These are phyloP conservation scores for Peronospora destructor DNA, from an alignment of 352 stramenopile genomes.

Conservation along the genomic window DNA sequence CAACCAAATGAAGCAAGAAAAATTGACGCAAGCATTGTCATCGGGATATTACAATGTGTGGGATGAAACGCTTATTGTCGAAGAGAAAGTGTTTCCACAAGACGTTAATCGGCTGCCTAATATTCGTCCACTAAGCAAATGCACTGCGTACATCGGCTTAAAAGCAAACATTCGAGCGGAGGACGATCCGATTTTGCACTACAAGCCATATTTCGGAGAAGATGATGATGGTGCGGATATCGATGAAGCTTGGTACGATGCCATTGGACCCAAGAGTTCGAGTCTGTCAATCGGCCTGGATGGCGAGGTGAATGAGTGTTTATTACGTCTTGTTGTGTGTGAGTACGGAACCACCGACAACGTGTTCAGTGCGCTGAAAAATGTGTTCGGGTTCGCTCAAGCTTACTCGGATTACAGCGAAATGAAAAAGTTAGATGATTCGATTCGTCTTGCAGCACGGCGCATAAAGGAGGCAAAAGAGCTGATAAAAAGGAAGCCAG, in stretches of 20 bases:
- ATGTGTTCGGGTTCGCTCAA: slow-evolving; percentile 45
- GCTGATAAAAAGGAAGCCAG: slow-evolving; percentile 22
- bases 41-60: slow-evolving; percentile 30
- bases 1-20: slow-evolving; percentile 41
- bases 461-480: slow-evolving; percentile 43
- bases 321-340: slow-evolving; percentile 54
- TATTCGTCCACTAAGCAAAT: slow-evolving; percentile 53
- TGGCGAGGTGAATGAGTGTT: slow-evolving; percentile 61
- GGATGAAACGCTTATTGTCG: slow-evolving; percentile 20
- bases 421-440: slow-evolving; percentile 62
- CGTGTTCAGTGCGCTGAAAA: slow-evolving; percentile 63
- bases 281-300: slow-evolving; percentile 45
- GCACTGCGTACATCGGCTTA: slow-evolving; percentile 58
- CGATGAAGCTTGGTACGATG: slow-evolving; percentile 63
- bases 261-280: slow-evolving; percentile 32
- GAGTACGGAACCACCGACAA: slow-evolving; percentile 44
- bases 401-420: slow-evolving; percentile 59
- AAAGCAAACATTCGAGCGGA: slow-evolving; percentile 70
- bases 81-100: slow-evolving; percentile 16
- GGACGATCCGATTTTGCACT: slow-evolving; percentile 84
- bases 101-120: slow-evolving; percentile 32
- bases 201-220: slow-evolving; percentile 90
- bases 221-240: slow-evolving; percentile 79
- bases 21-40: slow-evolving; percentile 19
- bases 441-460: slow-evolving; percentile 23